Base-by-base conservation (phyloP, 352 stramenopile species). In the Phytophthora citricola region DNA sequence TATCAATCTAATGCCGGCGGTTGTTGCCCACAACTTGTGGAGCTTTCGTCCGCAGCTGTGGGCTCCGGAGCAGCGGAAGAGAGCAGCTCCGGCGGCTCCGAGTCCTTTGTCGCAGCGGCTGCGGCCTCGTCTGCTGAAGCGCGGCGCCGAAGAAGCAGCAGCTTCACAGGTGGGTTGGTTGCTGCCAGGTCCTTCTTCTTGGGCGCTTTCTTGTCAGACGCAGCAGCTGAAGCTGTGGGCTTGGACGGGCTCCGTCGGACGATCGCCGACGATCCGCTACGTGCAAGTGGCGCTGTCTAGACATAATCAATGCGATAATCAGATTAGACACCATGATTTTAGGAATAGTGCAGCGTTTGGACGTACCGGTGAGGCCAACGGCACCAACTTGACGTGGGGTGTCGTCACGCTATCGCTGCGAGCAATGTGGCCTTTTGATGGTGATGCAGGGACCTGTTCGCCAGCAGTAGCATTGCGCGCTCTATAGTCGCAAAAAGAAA, bases 151-250 rank as follows among this genome's bases (percentile, higher is more conserved):
- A 81, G 71, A 29, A 90, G 73, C 43, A 91, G 61, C 64, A 91
- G 62, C 66, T 90, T 92, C 38, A 87, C 76, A 0, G 81, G 81
- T 7, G 84, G 81, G 31, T 91, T 90, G 26, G 78, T 90, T 8
- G 63, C 55, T n/a, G 62, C 31, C 20, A 48, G 40, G 3, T 72
- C 58, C 17, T 29, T 60, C 44, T 66, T 77, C 29, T 54, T 67
- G 11, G 44, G 20, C 22, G 32, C 15, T 47, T 70, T 69, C 54
- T 69, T 69, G 62, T 75, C 60, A 11, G 64, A 47, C 45, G 49
- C n/a, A 32, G 56, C 34, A 22, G 47, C 40, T 39, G 45, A 57
- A 11, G 41, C 31, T 5, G 31, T 14, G 20, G 40, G 10, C 12
- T 71, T 71, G 5, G 57, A 26, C 17, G 59, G 22, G 12, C 52